Evolutionary conservation across 352 stramenopile genomes (phyloP).

Genomic region (Phytophthora agathidicida): DNA sequence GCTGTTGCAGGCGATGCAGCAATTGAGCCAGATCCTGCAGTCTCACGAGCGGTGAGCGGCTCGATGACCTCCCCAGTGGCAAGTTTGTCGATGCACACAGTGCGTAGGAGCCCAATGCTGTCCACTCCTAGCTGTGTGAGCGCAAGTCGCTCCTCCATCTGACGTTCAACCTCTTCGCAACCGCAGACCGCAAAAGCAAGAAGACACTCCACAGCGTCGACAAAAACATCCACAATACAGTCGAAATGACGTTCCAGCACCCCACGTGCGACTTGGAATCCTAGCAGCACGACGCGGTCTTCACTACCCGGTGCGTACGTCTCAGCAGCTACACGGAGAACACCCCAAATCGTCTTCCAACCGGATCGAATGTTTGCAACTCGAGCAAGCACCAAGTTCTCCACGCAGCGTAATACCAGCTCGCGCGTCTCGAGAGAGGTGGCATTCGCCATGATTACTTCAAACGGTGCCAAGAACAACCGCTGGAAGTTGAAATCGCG

Average conservation of each 20-base stretch:
- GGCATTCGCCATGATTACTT: conserved; percentile 92
- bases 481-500: conserved; percentile 99
- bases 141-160: conserved; percentile 52
- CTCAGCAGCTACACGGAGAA: conserved; percentile 89
- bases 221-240: conserved; percentile 79
- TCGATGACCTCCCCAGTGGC: conserved; percentile 82
- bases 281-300: conserved; percentile 85
- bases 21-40: conserved; percentile 14
- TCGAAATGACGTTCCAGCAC: conserved; percentile 82
- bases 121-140: conserved; percentile 78
- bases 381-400: conserved; percentile 92
- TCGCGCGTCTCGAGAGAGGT: conserved; percentile 88
- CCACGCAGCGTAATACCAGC: conserved; percentile 90
- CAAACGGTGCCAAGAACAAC: conserved; percentile 98
- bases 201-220: conserved; percentile 81
- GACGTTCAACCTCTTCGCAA: conserved; percentile 64
- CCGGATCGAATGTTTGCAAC: conserved; percentile 91
- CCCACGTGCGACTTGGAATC: conserved; percentile 88
- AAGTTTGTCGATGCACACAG: conserved; percentile 76
- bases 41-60: conserved; percentile 28
- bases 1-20: conserved; percentile 13
- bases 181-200: conserved; percentile 83
- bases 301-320: conserved; percentile 74
- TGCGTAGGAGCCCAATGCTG: conserved; percentile 63
- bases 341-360: conserved; percentile 95